A percentile compares a stretch with the other conserved stretches of the same genome.
Evolutionary conservation across 371 early-diverging fungal species (phyloP).

Genomic region (Nematocida minor): DNA sequence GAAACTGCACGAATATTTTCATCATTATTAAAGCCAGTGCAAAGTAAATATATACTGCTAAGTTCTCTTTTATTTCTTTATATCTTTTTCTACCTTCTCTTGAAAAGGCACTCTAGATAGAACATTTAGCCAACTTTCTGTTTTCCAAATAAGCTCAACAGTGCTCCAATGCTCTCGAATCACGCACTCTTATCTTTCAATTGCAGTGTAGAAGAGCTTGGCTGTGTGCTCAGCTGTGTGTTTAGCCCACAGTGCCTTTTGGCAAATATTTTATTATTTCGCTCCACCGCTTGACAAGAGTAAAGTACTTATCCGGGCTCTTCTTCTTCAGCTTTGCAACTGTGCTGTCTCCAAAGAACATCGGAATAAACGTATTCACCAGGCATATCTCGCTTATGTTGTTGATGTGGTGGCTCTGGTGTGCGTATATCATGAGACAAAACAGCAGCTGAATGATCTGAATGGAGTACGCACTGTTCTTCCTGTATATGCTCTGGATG

Average conservation of each 20-base stretch:
- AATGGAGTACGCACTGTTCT: not conserved
- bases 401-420: not conserved
- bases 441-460: slow-evolving; percentile 2
- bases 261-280: slow-evolving; percentile 26
- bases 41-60: too few relatives aligned
- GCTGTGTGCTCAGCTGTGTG: too few relatives aligned
- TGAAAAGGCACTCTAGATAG: too few relatives aligned
- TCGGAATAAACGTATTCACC: slow-evolving; percentile 4
- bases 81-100: too few relatives aligned
- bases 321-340: not conserved
- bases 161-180: too few relatives aligned
- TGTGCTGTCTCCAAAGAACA: not conserved
- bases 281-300: not conserved
- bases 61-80: too few relatives aligned
- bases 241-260: slow-evolving; percentile 12
- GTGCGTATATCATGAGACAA: not conserved
- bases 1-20: too few relatives aligned
- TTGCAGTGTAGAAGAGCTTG: too few relatives aligned
- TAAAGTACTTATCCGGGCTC: not conserved
- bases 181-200: too few relatives aligned
- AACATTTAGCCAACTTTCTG: too few relatives aligned
- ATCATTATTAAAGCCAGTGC: too few relatives aligned
- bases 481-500: not conserved
- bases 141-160: too few relatives aligned
- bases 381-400: not conserved